These are phyloP conservation scores for Euptelea pleiosperma DNA, from an alignment of 164 flowering plant genomes.

Conservation along the genomic window DNA sequence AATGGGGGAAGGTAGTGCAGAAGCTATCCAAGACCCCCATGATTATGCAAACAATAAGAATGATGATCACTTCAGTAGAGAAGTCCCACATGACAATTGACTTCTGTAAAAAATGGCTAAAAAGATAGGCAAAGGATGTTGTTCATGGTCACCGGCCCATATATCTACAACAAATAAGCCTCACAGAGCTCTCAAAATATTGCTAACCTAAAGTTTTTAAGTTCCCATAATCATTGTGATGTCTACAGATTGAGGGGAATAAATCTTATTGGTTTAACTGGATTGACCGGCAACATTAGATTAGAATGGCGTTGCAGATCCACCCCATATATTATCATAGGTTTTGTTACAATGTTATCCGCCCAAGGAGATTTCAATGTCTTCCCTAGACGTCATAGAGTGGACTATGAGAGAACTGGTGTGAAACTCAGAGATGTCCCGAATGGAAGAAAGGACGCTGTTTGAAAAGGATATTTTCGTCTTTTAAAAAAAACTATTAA, in stretches of 20 bases:
- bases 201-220: not conserved
- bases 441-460: no score
- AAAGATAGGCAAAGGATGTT: not conserved
- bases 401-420: constrained; percentile 79
- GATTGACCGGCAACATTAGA: no score
- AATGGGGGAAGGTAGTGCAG: constrained; percentile 1
- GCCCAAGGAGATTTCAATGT: constrained; percentile 77
- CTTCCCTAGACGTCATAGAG: constrained; percentile 66
- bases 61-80: not conserved
- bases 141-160: not conserved
- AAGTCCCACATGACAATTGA: not conserved
- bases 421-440: constrained; percentile 75
- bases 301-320: constrained; percentile 66
- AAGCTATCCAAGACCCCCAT: not conserved
- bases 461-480: no score
- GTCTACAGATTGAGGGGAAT: no score
- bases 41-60: not conserved
- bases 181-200: not conserved
- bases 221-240: constrained; percentile 13
- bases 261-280: no score
- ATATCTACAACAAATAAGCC: not conserved
- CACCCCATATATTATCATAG: constrained; percentile 62
- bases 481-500: no score
- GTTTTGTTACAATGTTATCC: constrained; percentile 57
- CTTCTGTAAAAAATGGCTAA: not conserved